These are phyloP conservation scores for Fonsecaea monophora DNA, from an alignment of 2,329 filamentous ascomycete genomes.

Conservation along the genomic window DNA sequence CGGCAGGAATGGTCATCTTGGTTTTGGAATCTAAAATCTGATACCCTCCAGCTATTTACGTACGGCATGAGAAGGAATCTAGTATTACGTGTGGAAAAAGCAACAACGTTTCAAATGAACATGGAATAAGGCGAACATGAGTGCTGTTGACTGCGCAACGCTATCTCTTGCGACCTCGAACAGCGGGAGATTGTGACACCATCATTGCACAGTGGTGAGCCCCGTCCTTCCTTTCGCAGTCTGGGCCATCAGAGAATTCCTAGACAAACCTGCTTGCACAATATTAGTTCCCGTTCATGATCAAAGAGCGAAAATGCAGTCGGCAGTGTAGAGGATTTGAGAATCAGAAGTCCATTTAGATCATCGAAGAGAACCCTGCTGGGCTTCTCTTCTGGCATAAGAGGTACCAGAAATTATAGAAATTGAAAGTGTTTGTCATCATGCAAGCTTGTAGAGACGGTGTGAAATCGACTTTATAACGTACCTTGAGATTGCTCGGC, in stretches of 20 bases:
- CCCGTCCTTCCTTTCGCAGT: neutral
- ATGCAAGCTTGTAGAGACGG: conserved; percentile 50
- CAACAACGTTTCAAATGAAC: neutral
- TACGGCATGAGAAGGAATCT: neutral
- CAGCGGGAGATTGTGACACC: neutral
- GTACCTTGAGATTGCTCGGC: conserved; percentile 10
- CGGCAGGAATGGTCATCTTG: neutral
- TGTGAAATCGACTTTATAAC: conserved; percentile 2
- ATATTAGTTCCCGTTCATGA: conserved; percentile 1
- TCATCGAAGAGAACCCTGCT: conserved; percentile 68
- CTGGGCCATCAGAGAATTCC: neutral
- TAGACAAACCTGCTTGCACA: neutral
- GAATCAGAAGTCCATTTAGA: conserved; percentile 85
- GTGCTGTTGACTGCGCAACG: neutral
- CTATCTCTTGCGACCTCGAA: neutral
- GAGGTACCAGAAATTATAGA: conserved; percentile 92
- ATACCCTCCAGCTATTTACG: conserved; percentile 23
- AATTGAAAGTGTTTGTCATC: conserved; percentile 71
- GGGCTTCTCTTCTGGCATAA: conserved; percentile 75
- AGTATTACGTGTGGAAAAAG: neutral
- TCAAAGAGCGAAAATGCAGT: neutral
- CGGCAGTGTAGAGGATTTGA: neutral
- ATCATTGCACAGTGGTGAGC: neutral
- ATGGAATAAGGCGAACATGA: neutral
- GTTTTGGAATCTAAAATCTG: conserved; percentile 10